These are phyloP conservation scores for Cryptococcus neoformans DNA, from an alignment of 1,284 basidiomycete genomes.

Conservation along the genomic window DNA sequence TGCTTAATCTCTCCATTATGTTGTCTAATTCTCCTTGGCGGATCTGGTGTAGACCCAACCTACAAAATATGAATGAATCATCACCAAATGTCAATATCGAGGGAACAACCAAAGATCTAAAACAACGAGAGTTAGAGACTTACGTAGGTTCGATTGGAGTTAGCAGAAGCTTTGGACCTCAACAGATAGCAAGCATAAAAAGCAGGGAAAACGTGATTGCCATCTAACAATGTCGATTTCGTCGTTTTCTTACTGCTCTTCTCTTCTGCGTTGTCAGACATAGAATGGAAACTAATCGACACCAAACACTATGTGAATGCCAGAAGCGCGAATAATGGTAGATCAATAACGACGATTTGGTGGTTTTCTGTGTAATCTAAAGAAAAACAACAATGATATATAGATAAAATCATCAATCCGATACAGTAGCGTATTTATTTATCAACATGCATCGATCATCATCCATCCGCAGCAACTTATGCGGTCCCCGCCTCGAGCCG, in stretches of 20 bases:
- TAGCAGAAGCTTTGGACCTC: constrained; percentile 60
- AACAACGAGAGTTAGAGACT: not conserved
- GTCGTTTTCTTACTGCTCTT: constrained; percentile 10
- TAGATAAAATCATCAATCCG: too few species aligned
- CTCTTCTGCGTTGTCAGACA: not conserved
- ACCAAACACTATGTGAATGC: too few species aligned
- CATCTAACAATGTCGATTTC: constrained; percentile 48
- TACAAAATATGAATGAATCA: constrained; percentile 52
- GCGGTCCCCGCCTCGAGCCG: too few species aligned
- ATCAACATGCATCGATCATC: too few species aligned
- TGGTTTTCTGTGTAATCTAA: too few species aligned
- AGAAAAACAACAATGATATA: too few species aligned
- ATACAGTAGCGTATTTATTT: too few species aligned
- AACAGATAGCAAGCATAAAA: constrained; percentile 90
- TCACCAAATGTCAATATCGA: not conserved
- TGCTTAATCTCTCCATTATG: constrained; percentile 78
- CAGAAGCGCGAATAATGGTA: too few species aligned
- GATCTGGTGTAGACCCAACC: constrained; percentile 79
- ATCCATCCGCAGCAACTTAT: too few species aligned
- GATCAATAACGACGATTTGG: too few species aligned
- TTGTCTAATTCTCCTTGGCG: constrained; percentile 72
- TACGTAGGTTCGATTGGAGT: constrained; percentile 59
- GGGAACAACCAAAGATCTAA: not conserved
- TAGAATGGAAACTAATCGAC: not conserved
- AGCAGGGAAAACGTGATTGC: constrained; percentile 62